Percentiles rank a stretch among this genome's conserved stretches.
Evolutionary conservation across 2,329 filamentous ascomycete genomes (phyloP).

Genomic region (Talaromyces albobiverticillius): DNA sequence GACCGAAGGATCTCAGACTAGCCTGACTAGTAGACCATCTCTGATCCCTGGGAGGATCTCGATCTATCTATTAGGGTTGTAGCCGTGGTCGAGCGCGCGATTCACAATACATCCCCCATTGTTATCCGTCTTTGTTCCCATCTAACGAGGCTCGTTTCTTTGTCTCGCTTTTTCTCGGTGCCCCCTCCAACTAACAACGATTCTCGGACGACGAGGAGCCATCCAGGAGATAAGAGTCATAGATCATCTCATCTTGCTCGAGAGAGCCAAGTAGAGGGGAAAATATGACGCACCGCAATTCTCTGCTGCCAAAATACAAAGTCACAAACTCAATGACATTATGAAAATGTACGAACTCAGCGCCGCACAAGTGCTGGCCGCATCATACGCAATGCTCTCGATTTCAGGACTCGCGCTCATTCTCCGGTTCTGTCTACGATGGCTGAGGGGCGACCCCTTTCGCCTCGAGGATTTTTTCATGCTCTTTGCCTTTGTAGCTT

Average conservation of each 20-base stretch:
- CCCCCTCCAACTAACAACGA: no score
- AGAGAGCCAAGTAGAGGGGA: not conserved
- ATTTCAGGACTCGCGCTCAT: slow-evolving; percentile 17
- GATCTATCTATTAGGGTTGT: no score
- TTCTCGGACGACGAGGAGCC: not conserved
- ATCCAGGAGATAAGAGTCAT: not conserved
- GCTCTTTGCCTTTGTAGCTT: slow-evolving; percentile 20
- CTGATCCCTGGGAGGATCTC: no score
- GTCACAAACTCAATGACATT: not conserved
- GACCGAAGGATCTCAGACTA: no score
- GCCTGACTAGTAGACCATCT: no score
- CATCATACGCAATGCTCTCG: slow-evolving; percentile 19
- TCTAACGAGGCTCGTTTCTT: no score
- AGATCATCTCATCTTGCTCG: not conserved
- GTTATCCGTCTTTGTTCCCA: no score
- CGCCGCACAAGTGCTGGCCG: slow-evolving; percentile 6
- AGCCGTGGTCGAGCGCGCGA: no score
- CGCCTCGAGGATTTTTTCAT: slow-evolving; percentile 16
- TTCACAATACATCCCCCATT: no score
- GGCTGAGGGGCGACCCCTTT: slow-evolving; percentile 4
- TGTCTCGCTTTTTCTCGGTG: no score
- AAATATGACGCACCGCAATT: not conserved
- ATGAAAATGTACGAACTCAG: slow-evolving; percentile 10
- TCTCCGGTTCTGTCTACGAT: slow-evolving; percentile 14
- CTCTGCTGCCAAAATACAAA: not conserved